Base-by-base conservation (phyloP, 768 basidiomycete species). In the Termitomyces heimii region DNA sequence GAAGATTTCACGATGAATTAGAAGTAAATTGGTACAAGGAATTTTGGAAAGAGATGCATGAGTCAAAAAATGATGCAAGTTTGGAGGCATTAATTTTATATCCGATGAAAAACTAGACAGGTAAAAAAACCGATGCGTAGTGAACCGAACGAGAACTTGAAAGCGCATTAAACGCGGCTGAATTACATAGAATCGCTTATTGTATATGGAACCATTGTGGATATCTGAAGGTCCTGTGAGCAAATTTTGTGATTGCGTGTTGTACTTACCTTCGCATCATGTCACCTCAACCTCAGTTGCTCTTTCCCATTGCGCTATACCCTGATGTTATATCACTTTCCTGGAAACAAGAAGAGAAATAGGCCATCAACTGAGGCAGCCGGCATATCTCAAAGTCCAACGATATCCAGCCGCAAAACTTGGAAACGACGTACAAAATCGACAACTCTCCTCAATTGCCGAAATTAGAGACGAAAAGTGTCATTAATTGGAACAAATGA, bases 301-400 rank as follows among this genome's bases (percentile, higher is more conserved):
- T n/a, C n/a, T n/a, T n/a, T n/a, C n/a, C n/a, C n/a, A n/a, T n/a
- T n/a, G n/a, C n/a, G n/a, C n/a, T n/a, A n/a, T n/a, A n/a, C n/a
- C n/a, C n/a, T n/a, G n/a, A n/a, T n/a, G n/a, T n/a, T n/a, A n/a
- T n/a, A n/a, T n/a, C n/a, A n/a, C n/a, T n/a, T n/a, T n/a, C n/a
- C n/a, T n/a, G n/a, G n/a, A n/a, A n/a, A n/a, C n/a, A n/a, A n/a
- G n/a, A n/a, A n/a, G 10, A 4, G 31, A 31, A 31, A 31, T 31
- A 31, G 10, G 31, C 10, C 31, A 31, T 31, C 7, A 3, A 29
- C 29, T 7, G 29, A 31, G 9, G 14, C 16, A 16, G 45, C 5
- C n/a, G 28, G 8, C 18, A 39, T 51, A 61, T 24, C 34, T 42
- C 32, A 37, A 62, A 62, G 26, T 61, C 63, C 4, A 64, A 50